Evolutionary conservation across 495 filamentous ascomycete genomes (phyloP).

Genomic region (Aeminium ludgeri): DNA sequence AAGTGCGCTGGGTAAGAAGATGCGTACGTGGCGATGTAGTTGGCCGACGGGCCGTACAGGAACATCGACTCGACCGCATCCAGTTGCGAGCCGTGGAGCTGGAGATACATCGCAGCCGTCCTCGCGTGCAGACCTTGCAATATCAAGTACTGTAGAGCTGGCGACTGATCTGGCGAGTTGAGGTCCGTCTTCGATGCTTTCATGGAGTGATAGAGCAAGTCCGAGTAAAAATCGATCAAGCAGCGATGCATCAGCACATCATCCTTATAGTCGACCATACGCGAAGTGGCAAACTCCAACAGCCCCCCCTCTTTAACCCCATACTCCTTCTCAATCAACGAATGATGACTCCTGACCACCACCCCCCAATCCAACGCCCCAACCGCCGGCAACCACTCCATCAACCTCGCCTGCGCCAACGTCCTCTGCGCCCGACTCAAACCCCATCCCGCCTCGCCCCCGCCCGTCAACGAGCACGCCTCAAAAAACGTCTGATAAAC

Average conservation of each 20-base stretch:
- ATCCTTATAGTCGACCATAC: constrained; percentile 51
- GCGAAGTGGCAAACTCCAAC: constrained; percentile 53
- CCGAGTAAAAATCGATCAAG: constrained; percentile 52
- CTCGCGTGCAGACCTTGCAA: constrained; percentile 33
- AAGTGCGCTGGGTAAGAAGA: constrained; percentile 39
- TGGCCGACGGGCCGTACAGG: constrained; percentile 36
- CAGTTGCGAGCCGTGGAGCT: constrained; percentile 28
- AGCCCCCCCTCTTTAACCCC: constrained; percentile 33
- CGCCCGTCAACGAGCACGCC: constrained; percentile 38
- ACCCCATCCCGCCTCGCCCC: no score
- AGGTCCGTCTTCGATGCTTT: constrained; percentile 4
- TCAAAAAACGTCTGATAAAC: constrained; percentile 49
- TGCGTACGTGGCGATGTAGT: constrained; percentile 42
- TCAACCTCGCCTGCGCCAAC: constrained; percentile 58
- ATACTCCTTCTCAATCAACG: constrained; percentile 43
- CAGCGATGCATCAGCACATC: constrained; percentile 71
- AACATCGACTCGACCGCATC: constrained; percentile 37
- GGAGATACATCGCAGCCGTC: constrained; percentile 35
- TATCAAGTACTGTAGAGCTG: constrained; percentile 40
- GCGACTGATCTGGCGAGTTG: constrained; percentile 19
- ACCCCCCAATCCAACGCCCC: constrained; percentile 46
- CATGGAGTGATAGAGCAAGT: constrained; percentile 18
- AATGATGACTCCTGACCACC: constrained; percentile 39
- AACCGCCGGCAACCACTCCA: constrained; percentile 52
- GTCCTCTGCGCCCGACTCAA: constrained; percentile 48